Evolutionary conservation across 169 alveolate genomes (phyloP), one percentile per base, ranked within the genome.

Genomic region (Ichthyophthirius multifiliis): DNA sequence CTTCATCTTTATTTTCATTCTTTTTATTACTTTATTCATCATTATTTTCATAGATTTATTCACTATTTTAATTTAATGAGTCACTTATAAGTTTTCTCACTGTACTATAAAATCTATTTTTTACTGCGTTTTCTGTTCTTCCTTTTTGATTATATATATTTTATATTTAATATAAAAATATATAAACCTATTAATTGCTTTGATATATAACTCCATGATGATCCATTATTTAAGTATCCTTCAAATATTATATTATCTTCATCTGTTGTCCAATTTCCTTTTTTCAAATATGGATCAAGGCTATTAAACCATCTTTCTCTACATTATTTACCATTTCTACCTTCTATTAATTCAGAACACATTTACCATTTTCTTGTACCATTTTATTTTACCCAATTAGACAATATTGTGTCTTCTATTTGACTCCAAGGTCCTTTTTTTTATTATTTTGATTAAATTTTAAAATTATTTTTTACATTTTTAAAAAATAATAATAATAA

Each of bases 221-320:
- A 93, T 80, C 94, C 94, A 92, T 82, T 81, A 76, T 48, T 90
- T 87, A 13, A 91, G 31, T 80, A 43, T 47, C 78, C 83, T 76
- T 85, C 87, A 12, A 81, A 23, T 44, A 64, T 48, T 20, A 89
- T 65, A 30, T 89, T 65, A 27, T 65, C 64, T 39, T 87, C 64
- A 79, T 91, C 95, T 76, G 91, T 95, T 76, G 83, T 92, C 30
- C 46, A 65, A 73, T 86, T 79, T 93, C 96, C 90, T 87, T n/a
- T n/a, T 41, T 88, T 87, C 32, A 95, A 86, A 27, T 90, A 87
- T 12, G 96, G 95, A 82, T 90, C 88, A 32, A 95, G 87, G 83
- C 92, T 93, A 75, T 93, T 95, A 67, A 80, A 87, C 98, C 98
- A 95, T 82, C 97, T 83, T 80, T 95, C 98, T 55, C 98, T 77